Percentiles rank a stretch among this genome's conserved stretches.
Conservation (phyloP, 2,329 filamentous ascomycete genomes). For the Fusarium chaquense region DNA sequence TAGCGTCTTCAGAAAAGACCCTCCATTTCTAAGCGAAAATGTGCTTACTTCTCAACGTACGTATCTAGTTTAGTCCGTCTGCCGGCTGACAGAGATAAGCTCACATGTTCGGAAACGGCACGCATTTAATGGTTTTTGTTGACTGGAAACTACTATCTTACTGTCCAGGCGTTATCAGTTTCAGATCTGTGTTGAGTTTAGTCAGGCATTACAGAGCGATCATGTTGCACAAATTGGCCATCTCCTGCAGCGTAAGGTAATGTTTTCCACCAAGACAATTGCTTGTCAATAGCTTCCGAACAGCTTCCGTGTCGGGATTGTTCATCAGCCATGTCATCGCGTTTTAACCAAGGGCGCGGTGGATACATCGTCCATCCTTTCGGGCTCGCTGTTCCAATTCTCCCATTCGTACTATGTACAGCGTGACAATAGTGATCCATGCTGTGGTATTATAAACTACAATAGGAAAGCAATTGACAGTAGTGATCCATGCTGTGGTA, state of each 20-base stretch:
- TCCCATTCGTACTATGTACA: not conserved
- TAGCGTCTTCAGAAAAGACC: not conserved
- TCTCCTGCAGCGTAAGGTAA: fast-evolving
- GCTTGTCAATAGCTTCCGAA: not conserved
- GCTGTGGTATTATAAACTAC: too few species aligned
- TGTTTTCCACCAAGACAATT: not conserved
- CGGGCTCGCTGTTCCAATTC: not conserved
- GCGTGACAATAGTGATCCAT: fast-evolving
- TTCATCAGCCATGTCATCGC: not conserved
- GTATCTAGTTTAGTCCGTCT: too few species aligned
- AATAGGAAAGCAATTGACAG: too few species aligned
- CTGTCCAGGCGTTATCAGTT: not conserved
- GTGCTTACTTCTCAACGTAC: not conserved
- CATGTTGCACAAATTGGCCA: not conserved
- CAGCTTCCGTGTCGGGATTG: not conserved
- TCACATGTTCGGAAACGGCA: not conserved
- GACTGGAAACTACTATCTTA: not conserved
- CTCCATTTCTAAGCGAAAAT: not conserved
- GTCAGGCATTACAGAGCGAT: not conserved
- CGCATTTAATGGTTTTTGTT: not conserved
- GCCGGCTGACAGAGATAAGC: not conserved
- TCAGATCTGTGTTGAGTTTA: too few species aligned
- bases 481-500: too few species aligned
- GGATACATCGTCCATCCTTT: not conserved
- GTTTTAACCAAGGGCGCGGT: not conserved